These are phyloP conservation scores for Tulasnella sp. DNA, from an alignment of 768 basidiomycete species.

Conservation along the genomic window DNA sequence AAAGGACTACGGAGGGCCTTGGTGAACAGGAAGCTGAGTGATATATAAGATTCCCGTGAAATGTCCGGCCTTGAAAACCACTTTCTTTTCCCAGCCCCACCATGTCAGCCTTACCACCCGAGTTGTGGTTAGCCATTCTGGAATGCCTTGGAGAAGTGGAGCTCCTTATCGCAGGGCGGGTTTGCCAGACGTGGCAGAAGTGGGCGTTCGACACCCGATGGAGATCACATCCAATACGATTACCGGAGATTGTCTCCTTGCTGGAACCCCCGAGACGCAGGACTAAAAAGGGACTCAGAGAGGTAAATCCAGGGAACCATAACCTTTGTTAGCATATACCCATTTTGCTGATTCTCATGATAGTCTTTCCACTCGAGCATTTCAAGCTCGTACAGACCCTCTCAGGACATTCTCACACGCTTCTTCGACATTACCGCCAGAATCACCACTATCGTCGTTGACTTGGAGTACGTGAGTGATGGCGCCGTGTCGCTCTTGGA, in stretches of 20 bases:
- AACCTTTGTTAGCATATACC: background rate
- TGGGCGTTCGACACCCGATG: background rate
- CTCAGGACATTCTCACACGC: too few relatives aligned
- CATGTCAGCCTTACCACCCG: background rate
- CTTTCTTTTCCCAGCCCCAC: background rate
- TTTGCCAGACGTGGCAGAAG: background rate
- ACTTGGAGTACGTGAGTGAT: background rate
- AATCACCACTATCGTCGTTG: background rate
- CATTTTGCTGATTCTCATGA: too few relatives aligned
- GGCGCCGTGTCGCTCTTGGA: background rate
- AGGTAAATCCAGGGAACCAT: background rate
- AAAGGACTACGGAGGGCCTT: too few relatives aligned
- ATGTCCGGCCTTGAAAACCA: too few relatives aligned
- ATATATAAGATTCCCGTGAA: too few relatives aligned
- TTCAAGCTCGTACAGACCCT: too few relatives aligned
- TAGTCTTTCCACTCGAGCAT: too few relatives aligned
- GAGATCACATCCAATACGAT: background rate
- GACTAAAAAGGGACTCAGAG: background rate
- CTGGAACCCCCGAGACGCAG: background rate
- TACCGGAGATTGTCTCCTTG: background rate
- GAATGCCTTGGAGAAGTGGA: background rate
- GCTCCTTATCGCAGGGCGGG: background rate
- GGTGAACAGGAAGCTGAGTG: too few relatives aligned
- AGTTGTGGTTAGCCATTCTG: background rate
- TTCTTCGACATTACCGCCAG: background rate